phyloP scores from a whole-genome alignment of 768 basidiomycete genomes.

The Rickenella mellea region DNA sequence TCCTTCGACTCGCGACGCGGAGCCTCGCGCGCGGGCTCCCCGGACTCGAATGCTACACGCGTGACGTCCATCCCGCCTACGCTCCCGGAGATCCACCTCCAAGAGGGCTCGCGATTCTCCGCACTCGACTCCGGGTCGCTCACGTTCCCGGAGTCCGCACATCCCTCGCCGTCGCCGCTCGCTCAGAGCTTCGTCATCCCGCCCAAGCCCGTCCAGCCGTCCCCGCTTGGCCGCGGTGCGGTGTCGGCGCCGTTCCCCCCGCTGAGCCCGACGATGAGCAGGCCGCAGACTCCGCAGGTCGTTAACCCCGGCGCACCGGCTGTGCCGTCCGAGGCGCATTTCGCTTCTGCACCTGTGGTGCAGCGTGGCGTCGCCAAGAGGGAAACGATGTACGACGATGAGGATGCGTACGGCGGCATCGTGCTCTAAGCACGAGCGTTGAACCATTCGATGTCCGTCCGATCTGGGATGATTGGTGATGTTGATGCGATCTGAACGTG shows the following conservation, averaged over 20 bases:
- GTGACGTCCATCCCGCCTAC: slow-evolving; percentile 41
- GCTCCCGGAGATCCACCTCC: slow-evolving; percentile 42
- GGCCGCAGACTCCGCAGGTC: neutral
- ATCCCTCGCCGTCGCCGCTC: slow-evolving; percentile 16
- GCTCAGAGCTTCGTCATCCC: slow-evolving; percentile 11
- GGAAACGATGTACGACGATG: slow-evolving; percentile 48
- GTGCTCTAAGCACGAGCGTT: too few species aligned
- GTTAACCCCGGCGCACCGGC: slow-evolving; percentile 4
- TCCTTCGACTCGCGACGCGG: slow-evolving; percentile 20
- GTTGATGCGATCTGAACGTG: too few species aligned
- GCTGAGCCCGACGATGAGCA: slow-evolving; percentile 27
- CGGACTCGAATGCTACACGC: slow-evolving; percentile 24
- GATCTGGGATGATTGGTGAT: too few species aligned
- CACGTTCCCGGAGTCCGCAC: slow-evolving; percentile 12
- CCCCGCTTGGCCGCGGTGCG: slow-evolving; percentile 2
- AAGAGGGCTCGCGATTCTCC: too few species aligned
- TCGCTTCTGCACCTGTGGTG: slow-evolving; percentile 7
- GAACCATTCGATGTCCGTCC: too few species aligned
- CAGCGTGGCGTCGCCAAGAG: slow-evolving; percentile 9
- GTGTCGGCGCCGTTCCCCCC: slow-evolving; percentile 9
- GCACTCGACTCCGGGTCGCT: slow-evolving; percentile 33
- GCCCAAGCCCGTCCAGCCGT: slow-evolving; percentile 10
- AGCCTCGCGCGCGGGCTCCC: slow-evolving; percentile 22
- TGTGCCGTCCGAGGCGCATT: slow-evolving; percentile 3
- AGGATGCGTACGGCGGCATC: slow-evolving; percentile 65